Evolutionary conservation across 768 basidiomycete genomes (phyloP).

Genomic region (Amanita phalloides): DNA sequence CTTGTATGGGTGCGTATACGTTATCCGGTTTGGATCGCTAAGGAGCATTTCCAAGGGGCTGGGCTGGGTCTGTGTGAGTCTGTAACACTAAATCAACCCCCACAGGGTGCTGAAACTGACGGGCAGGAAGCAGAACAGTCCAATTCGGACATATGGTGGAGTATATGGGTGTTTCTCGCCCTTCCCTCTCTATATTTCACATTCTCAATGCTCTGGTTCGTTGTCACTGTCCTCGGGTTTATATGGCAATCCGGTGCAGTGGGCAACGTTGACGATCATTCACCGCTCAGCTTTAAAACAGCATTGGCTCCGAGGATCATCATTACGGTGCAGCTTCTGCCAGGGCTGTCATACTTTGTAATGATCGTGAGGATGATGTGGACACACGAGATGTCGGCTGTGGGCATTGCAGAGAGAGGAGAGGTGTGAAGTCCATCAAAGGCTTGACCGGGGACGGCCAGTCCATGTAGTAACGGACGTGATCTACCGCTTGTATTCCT

Average conservation of each 20-base stretch:
- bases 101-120: background rate
- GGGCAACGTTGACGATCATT: conserved; percentile 22
- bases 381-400: conserved; percentile 32
- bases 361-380: conserved; percentile 54
- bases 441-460: too few relatives aligned
- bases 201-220: conserved; percentile 64
- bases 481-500: too few relatives aligned
- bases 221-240: conserved; percentile 50
- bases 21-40: conserved; percentile 56
- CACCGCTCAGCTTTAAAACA: conserved; percentile 24
- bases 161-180: conserved; percentile 24
- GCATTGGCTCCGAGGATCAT: conserved; percentile 45
- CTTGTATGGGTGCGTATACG: conserved; percentile 54
- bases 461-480: too few relatives aligned
- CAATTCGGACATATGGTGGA: conserved; percentile 24
- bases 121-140: conserved; percentile 44
- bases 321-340: conserved; percentile 38
- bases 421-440: too few relatives aligned
- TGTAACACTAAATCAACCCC: too few relatives aligned
- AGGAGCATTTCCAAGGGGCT: conserved; percentile 49
- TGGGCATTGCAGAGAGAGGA: too few relatives aligned
- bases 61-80: conserved; percentile 56
- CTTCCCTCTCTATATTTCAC: conserved; percentile 63
- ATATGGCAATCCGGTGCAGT: conserved; percentile 60
- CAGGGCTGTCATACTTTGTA: conserved; percentile 52